Conservation (phyloP, 352 stramenopile genomes). For the Thalassiosira hispida region DNA sequence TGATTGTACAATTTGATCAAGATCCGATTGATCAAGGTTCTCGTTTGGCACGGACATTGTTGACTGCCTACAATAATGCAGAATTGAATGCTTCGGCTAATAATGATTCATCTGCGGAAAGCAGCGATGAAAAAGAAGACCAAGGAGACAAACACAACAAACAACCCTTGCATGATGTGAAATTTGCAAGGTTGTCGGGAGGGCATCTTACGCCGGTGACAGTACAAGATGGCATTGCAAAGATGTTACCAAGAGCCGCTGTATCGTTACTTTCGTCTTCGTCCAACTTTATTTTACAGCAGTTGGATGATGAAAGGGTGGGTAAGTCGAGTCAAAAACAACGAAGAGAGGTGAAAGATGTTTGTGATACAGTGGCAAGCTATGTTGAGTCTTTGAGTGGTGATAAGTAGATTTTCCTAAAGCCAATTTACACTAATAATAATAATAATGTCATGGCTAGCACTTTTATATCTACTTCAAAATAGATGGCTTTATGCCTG, state of each 20-base stretch:
- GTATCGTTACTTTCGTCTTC: slow-evolving; percentile 49
- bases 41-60: slow-evolving; percentile 57
- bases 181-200: slow-evolving; percentile 76
- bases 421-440: slow-evolving; percentile 29
- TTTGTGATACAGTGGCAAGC: slow-evolving; percentile 46
- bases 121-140: too few relatives aligned
- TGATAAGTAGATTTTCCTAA: slow-evolving; percentile 8
- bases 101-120: not conserved
- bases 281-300: slow-evolving; percentile 44
- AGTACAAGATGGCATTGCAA: slow-evolving; percentile 42
- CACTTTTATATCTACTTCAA: too few relatives aligned
- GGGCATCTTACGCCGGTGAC: slow-evolving; percentile 76
- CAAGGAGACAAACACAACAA: not conserved
- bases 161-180: slow-evolving; percentile 55
- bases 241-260: slow-evolving; percentile 33
- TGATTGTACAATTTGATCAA: slow-evolving; percentile 82
- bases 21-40: slow-evolving; percentile 80
- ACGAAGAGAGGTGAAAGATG: slow-evolving; percentile 35
- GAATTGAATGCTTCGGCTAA: slow-evolving; percentile 5
- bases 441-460: too few relatives aligned
- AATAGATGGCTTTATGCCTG: too few relatives aligned
- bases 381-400: slow-evolving; percentile 41
- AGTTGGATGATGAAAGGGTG: slow-evolving; percentile 45
- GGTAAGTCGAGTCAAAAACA: slow-evolving; percentile 45
- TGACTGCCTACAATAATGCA: slow-evolving; percentile 17